Evolutionary conservation across 1,284 basidiomycete species (phyloP).

Genomic region (Laetiporus sulphureus): DNA sequence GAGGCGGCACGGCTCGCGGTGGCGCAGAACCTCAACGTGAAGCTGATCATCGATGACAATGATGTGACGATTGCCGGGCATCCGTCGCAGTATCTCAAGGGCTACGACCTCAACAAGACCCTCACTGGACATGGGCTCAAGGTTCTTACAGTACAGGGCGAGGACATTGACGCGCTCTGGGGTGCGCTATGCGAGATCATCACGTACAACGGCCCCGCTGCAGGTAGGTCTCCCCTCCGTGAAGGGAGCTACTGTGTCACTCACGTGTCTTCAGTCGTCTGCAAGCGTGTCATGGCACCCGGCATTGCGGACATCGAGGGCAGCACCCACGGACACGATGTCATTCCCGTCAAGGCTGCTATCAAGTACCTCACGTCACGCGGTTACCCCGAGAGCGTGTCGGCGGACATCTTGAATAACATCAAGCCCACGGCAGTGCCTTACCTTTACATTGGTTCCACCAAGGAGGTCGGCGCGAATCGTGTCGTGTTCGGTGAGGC

Average conservation of each 20-base stretch:
- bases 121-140: constrained; percentile 76
- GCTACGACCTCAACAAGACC: constrained; percentile 65
- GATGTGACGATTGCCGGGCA: constrained; percentile 85
- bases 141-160: constrained; percentile 65
- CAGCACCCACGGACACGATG: constrained; percentile 74
- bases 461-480: constrained; percentile 71
- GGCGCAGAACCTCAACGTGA: constrained; percentile 74
- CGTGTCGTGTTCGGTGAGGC: constrained; percentile 81
- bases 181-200: constrained; percentile 50
- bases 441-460: constrained; percentile 61
- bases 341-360: constrained; percentile 72
- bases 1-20: constrained; percentile 83
- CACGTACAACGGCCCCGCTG: constrained; percentile 65
- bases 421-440: constrained; percentile 56
- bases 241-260: too few species aligned
- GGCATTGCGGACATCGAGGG: constrained; percentile 77
- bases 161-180: constrained; percentile 76
- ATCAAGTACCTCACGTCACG: constrained; percentile 64
- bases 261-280: too few species aligned
- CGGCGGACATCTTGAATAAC: constrained; percentile 49
- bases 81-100: constrained; percentile 77
- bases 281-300: constrained; percentile 76
- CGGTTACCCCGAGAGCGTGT: constrained; percentile 49
- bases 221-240: too few species aligned
- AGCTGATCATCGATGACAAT: constrained; percentile 82